Percentiles rank a stretch among this genome's conserved stretches.
Evolutionary conservation across 306 rosid species (phyloP).

Genomic region (Biancaea sappan): DNA sequence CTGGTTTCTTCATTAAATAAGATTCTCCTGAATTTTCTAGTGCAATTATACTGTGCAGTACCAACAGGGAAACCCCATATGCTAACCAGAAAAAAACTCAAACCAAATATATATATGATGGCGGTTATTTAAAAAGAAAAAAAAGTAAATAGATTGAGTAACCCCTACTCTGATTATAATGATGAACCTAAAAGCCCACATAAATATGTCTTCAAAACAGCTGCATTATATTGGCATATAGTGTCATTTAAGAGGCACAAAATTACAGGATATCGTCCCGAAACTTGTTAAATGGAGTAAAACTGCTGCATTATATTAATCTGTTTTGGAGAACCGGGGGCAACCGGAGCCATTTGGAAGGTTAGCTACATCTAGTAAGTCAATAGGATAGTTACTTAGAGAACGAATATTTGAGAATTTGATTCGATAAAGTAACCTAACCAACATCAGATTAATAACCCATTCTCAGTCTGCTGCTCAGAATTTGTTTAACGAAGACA

Average conservation of each 20-base stretch:
- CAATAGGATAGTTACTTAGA: neutral
- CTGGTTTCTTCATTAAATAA: too few relatives aligned
- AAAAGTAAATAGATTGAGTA: neutral
- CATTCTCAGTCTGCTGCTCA: neutral
- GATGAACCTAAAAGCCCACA: neutral
- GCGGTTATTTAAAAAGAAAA: neutral
- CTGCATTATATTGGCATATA: neutral
- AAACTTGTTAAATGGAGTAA: constrained; percentile 9
- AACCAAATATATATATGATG: neutral
- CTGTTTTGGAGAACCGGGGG: neutral
- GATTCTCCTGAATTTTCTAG: too few relatives aligned
- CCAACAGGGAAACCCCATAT: neutral
- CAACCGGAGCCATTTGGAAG: neutral
- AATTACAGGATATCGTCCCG: neutral
- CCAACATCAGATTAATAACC: neutral
- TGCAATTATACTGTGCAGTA: too few relatives aligned
- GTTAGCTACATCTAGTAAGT: neutral
- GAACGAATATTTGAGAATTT: neutral
- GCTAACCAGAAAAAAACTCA: neutral
- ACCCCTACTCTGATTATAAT: neutral
- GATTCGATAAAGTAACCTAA: neutral
- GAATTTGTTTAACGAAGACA: neutral
- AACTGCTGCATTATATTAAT: neutral
- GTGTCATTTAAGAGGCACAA: too few relatives aligned
- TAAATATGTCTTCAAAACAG: neutral